These are phyloP conservation scores for Chaetoceros muelleri DNA, from an alignment of 108 stramenopile genomes.

Conservation along the genomic window DNA sequence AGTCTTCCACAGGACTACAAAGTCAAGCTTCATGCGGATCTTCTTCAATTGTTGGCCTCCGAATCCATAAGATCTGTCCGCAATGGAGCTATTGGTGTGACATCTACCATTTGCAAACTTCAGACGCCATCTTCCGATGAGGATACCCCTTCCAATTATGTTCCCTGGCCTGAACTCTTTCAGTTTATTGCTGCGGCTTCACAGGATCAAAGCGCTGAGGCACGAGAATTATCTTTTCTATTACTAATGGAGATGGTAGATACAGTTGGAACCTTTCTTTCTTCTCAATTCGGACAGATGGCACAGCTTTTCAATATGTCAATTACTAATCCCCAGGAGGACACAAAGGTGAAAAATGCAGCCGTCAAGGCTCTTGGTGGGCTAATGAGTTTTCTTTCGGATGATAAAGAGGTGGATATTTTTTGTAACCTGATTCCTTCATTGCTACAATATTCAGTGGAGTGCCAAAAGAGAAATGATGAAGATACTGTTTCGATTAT, in stretches of 20 bases:
- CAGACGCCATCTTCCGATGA: conserved; percentile 20
- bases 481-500: conserved; percentile 71
- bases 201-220: conserved; percentile 31
- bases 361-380: conserved; percentile 75
- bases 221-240: conserved; percentile 89
- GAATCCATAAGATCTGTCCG: conserved; percentile 80
- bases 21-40: conserved; percentile 43
- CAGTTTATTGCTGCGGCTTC: conserved; percentile 60
- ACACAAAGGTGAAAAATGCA: conserved; percentile 64
- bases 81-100: conserved; percentile 67
- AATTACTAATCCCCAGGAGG: conserved; percentile 39
- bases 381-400: conserved; percentile 61
- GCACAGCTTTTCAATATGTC: conserved; percentile 65
- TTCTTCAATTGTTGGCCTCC: conserved; percentile 56
- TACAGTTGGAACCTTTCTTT: conserved; percentile 76
- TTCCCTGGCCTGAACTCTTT: conserved; percentile 72
- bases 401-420: conserved; percentile 60
- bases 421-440: conserved; percentile 64
- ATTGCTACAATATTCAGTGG: conserved; percentile 69
- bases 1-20: conserved; percentile 55
- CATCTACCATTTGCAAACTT: conserved; percentile 63
- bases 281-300: conserved; percentile 63
- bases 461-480: conserved; percentile 45
- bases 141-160: conserved; percentile 27
- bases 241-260: conserved; percentile 89